Evolutionary conservation across 768 basidiomycete species (phyloP), one percentile per base, ranked within the genome.

Genomic region (Lactarius vividus): DNA sequence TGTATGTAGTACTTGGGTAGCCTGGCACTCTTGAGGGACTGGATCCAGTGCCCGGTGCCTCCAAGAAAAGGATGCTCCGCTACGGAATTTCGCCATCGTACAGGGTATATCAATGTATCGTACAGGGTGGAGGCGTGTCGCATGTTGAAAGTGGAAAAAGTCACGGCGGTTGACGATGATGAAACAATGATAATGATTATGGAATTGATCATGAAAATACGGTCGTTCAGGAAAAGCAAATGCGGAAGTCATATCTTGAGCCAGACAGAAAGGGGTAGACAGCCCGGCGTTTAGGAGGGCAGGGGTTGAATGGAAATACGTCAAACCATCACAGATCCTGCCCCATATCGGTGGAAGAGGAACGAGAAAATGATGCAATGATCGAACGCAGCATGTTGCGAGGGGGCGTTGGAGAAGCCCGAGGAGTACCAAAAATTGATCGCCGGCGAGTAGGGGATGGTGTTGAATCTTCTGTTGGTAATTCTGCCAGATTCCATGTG

Each of bases 351-450:
- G 40, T n/a, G 42, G 66, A 59, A 55, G 66, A 62, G 18, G 61
- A 42, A 1, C 65, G 65, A n/a, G 65, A 67, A 57, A 67, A 63
- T 15, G 66, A 59, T 23, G 49, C 57, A 23, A 67, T n/a, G 49
- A 67, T 63, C 13, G 66, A 67, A 26, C 66, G 66, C 8, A 67
- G 42, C 66, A 67, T 63, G 15, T 28, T 59, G 35, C 66, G 66
- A 11, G 66, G 42, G 6, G 39, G 28, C 5, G 62, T 63, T 26
- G 57, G 61, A 40, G 66, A 58, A 15, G n/a, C 40, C 20, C 62
- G 52, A 20, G 61, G 18, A 11, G 23, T 28, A 20, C 62, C 42
- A 5, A 63, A 39, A 9, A 59, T 37, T 9, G 61, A 4, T 29
- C 52, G 66, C 23, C 57, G 57, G 20, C 56, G 53, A 8, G 52